Conservation (phyloP, 805 yeast genomes). For the Ogataea nonfermentans region DNA sequence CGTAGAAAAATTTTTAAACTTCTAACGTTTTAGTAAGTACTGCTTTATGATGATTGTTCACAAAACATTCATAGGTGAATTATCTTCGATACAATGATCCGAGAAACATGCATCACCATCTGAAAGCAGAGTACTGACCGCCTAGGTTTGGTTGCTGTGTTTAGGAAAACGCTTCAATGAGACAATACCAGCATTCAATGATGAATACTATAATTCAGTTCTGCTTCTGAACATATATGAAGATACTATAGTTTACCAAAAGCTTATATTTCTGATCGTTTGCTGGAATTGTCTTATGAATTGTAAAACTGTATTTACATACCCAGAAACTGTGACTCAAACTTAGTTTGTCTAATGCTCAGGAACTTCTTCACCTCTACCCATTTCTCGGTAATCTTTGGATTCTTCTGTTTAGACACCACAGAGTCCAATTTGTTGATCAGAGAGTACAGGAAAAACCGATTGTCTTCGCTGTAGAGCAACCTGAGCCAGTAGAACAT, state of each 20-base stretch:
- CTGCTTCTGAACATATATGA: constrained; percentile 94
- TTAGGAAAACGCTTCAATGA: constrained; percentile 8
- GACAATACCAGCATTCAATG: constrained; percentile 38
- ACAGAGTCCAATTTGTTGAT: constrained; percentile 44
- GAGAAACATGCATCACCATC: constrained; percentile 98
- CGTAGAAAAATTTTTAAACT: constrained; percentile 1
- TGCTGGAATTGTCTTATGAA: constrained; percentile 3
- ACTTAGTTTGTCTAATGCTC: constrained; percentile 39
- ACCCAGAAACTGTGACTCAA: constrained; percentile 23
- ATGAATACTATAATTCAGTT: constrained; percentile 79
- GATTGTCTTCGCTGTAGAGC: constrained; percentile 50
- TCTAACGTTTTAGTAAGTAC: constrained; percentile 4
- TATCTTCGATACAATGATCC: constrained; percentile 54
- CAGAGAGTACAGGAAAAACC: constrained; percentile 41
- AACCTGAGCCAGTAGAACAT: constrained; percentile 71
- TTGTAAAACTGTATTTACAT: constrained; percentile 4
- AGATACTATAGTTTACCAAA: constrained; percentile 71
- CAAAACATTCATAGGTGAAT: constrained; percentile 36
- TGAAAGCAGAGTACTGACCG: constrained; percentile 42
- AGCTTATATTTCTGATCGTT: constrained; percentile 37
- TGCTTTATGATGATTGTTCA: constrained; percentile 37
- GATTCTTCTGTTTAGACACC: constrained; percentile 43
- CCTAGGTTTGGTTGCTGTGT: constrained; percentile 10
- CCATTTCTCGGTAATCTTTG: constrained; percentile 43
- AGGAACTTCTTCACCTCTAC: constrained; percentile 38